Evolutionary conservation across 148 eudicot species (phyloP), one percentile per base, ranked within the genome.

Genomic region (Simmondsia chinensis): DNA sequence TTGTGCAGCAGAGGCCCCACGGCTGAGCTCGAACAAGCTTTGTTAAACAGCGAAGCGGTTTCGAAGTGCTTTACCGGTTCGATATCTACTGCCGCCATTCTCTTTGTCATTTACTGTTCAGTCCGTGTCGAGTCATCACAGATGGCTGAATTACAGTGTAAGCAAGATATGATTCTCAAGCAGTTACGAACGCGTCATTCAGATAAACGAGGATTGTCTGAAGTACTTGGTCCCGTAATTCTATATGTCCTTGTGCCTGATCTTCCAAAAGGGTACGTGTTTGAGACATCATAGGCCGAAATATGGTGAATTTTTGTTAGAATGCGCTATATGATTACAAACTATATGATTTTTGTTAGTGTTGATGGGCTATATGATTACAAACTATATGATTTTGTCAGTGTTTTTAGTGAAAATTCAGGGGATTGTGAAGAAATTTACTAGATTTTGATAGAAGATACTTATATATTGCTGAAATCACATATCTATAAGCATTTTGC

Each of bases 161-260:
- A 72, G 66, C 68, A 55, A 54, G 64, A 74, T 10, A 46, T 35
- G 25, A 56, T 67, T 45, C 74, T 91, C 52, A 54, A 69, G 42
- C 66, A 61, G 43, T 42, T 71, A 65, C 79, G 66, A 45, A 51
- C 49, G 44, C 48, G 19, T 7, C 39, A 50, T 65, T 61, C 61
- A 39, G 63, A 55, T 33, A 43, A 52, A 48, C 39, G 65, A 60
- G 70, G 38, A 25, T 19, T 16, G 21, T 57, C 65, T 32, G 33
- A 41, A 24, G 66, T 70, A 34, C 59, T 52, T 16, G 68, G 62
- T 54, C 81, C 95, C 18, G 54, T 91, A 18, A 30, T 74, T 41
- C 60, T 91, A 45, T 85, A 67, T 57, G 65, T 91, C 53, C 78
- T 85, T 33, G 95, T 82, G 22, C 95, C 97, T 50, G 86, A 77